Percentiles rank a stretch among this genome's conserved stretches.
Evolutionary conservation across 257 asterid species (phyloP).

Genomic region (Solanum lycopersicoides): DNA sequence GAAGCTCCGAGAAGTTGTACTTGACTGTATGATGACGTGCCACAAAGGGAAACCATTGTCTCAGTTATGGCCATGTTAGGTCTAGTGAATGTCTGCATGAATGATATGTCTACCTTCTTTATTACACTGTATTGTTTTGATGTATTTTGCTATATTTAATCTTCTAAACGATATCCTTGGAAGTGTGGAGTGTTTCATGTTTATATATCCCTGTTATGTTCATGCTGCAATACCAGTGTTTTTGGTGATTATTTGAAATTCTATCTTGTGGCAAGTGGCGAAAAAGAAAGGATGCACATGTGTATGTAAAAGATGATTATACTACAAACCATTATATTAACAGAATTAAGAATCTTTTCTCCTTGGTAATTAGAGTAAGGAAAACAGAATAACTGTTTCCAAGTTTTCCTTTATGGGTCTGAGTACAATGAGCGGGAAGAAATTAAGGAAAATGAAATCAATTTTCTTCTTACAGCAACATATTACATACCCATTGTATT

Average conservation of each 20-base stretch:
- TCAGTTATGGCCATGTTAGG: conserved; percentile 44
- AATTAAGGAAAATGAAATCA: neutral
- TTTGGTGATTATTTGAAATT: neutral
- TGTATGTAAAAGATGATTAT: neutral
- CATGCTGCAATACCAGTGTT: neutral
- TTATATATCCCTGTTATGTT: neutral
- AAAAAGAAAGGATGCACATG: neutral
- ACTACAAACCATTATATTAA: neutral
- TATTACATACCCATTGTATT: neutral
- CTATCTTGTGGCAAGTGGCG: neutral
- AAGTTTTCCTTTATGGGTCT: conserved; percentile 14
- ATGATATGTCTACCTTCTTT: neutral
- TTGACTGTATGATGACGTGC: conserved; percentile 45
- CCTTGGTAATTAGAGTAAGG: neutral
- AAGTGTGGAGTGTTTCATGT: neutral
- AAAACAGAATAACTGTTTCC: neutral
- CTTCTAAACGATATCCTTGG: neutral
- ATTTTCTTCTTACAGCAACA: neutral
- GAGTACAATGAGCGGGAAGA: conserved; percentile 3
- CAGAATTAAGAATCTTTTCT: neutral
- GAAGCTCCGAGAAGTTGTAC: conserved; percentile 31
- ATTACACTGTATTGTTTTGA: neutral
- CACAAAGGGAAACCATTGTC: conserved; percentile 52
- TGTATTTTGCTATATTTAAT: neutral
- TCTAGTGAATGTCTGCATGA: neutral